Conservation (phyloP, 768 basidiomycete species). For the Boletus huronensis region DNA sequence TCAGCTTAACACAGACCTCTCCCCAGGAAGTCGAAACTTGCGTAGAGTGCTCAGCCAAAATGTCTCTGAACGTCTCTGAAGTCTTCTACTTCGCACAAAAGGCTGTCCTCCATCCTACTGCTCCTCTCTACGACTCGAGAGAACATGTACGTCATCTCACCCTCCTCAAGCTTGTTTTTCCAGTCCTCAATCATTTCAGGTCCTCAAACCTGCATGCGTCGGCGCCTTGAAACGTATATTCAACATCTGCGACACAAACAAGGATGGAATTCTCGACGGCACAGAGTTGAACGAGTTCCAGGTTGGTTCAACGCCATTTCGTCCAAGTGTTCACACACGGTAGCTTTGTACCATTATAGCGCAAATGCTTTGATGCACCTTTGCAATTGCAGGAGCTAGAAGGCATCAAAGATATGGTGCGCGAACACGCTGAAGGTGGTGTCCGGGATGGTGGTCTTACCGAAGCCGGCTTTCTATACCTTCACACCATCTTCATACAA, state of each 20-base stretch:
- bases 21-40: slow-evolving; percentile 95
- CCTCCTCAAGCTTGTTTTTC: background rate
- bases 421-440: slow-evolving; percentile 69
- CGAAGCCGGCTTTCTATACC: slow-evolving; percentile 88
- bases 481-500: slow-evolving; percentile 97
- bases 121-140: slow-evolving; percentile 93
- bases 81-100: slow-evolving; percentile 99
- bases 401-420: slow-evolving; percentile 92
- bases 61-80: slow-evolving; percentile 89
- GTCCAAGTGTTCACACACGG: background rate
- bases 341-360: slow-evolving; percentile 38
- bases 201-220: slow-evolving; percentile 88
- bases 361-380: slow-evolving; percentile 94
- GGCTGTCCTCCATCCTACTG: slow-evolving; percentile 94
- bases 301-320: slow-evolving; percentile 39
- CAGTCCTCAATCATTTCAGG: slow-evolving; percentile 42
- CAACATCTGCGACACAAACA: slow-evolving; percentile 92
- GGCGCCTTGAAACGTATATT: slow-evolving; percentile 91
- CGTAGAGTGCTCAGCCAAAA: slow-evolving; percentile 92
- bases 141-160: slow-evolving; percentile 69
- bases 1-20: slow-evolving; percentile 3
- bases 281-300: slow-evolving; percentile 96
- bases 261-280: slow-evolving; percentile 88
- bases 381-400: slow-evolving; percentile 91
- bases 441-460: slow-evolving; percentile 81